These are phyloP conservation scores for Gossypioides kirkii DNA, from an alignment of 345 rosid species.

Conservation along the genomic window DNA sequence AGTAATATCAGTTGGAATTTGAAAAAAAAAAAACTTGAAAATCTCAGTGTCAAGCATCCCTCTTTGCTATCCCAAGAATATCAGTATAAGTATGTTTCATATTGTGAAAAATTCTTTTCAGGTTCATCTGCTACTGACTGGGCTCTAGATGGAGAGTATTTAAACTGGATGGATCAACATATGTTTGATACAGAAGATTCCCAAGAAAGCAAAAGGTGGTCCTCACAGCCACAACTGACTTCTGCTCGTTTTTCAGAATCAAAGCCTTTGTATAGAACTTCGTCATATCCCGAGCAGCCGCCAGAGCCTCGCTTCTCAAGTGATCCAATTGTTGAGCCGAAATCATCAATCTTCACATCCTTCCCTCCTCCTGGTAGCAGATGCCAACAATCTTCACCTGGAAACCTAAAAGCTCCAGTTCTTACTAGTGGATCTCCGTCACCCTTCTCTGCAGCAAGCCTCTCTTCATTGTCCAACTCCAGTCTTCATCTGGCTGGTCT, in stretches of 20 bases:
- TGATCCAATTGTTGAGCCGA: conserved; percentile 60
- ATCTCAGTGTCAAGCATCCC: neutral
- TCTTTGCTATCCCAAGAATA: neutral
- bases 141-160: conserved; percentile 75
- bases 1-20: neutral
- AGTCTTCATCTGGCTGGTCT: conserved; percentile 51
- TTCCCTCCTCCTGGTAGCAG: conserved; percentile 77
- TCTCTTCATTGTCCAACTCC: conserved; percentile 58
- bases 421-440: conserved; percentile 47
- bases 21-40: neutral
- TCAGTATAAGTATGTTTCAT: neutral
- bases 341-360: conserved; percentile 73
- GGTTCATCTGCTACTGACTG: conserved; percentile 90
- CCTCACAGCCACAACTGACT: conserved; percentile 62
- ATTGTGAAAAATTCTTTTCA: conserved; percentile 24
- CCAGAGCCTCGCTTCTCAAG: conserved; percentile 54
- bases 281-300: conserved; percentile 82
- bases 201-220: conserved; percentile 76
- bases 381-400: conserved; percentile 54
- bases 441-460: conserved; percentile 51
- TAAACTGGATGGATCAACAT: conserved; percentile 66
- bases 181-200: conserved; percentile 46
- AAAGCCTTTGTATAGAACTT: conserved; percentile 72
- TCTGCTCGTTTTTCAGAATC: conserved; percentile 42
- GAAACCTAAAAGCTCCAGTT: conserved; percentile 47